phyloP scores from a whole-genome alignment of 2,329 filamentous ascomycete genomes.

The Botryotinia narcissicola region DNA sequence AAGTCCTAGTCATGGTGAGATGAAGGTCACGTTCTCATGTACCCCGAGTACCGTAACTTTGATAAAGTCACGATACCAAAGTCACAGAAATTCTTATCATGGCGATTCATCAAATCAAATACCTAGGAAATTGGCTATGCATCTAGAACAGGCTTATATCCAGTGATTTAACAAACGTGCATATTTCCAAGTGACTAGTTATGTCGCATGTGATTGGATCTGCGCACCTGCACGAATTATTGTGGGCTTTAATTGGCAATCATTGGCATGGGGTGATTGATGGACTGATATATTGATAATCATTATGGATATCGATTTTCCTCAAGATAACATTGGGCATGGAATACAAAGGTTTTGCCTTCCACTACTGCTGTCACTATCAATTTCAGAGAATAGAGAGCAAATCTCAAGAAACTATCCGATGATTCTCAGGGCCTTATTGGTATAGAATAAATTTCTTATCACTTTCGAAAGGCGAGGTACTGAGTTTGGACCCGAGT shows the following conservation, averaged over 20 bases:
- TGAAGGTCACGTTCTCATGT: background rate
- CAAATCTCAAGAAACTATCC: background rate
- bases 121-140: slow-evolving; percentile 1
- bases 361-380: background rate
- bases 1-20: background rate
- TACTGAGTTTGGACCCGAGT: background rate
- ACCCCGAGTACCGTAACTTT: slow-evolving; percentile 5
- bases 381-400: background rate
- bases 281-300: background rate
- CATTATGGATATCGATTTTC: background rate
- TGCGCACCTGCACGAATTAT: background rate
- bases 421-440: background rate
- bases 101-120: background rate
- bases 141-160: background rate
- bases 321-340: background rate
- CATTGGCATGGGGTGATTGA: background rate
- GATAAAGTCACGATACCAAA: background rate
- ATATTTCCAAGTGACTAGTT: slow-evolving; percentile 5
- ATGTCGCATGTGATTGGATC: slow-evolving; percentile 10
- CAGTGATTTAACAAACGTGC: background rate
- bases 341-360: slow-evolving; percentile 5
- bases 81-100: background rate
- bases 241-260: background rate
- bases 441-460: background rate
- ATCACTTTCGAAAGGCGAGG: background rate